Conservation (phyloP, 371 early-diverging fungal species). For the Mucor piriformis region DNA sequence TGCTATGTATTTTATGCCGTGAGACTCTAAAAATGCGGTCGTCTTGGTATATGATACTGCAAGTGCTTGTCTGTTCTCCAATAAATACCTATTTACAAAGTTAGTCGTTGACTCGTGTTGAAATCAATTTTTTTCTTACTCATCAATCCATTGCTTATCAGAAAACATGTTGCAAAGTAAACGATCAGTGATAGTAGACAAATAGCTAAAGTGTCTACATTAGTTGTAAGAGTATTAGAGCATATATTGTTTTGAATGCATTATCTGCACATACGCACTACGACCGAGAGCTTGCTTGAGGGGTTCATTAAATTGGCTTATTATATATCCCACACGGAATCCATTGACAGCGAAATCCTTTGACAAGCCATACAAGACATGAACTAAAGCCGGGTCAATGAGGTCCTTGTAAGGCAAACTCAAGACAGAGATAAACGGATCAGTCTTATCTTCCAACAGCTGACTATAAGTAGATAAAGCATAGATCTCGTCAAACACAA, state of each 20-base stretch:
- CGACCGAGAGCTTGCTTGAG: constrained; percentile 41
- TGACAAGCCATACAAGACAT: constrained; percentile 78
- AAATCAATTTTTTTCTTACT: constrained; percentile 17
- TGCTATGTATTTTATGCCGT: constrained; percentile 55
- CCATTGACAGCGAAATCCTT: constrained; percentile 81
- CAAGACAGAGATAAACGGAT: constrained; percentile 39
- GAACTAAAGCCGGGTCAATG: constrained; percentile 65
- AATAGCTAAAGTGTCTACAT: constrained; percentile 56
- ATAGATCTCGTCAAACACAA: constrained; percentile 85
- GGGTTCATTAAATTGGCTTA: constrained; percentile 65
- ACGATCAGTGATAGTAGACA: constrained; percentile 57
- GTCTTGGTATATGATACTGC: constrained; percentile 50
- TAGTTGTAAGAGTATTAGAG: neutral
- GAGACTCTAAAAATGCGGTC: constrained; percentile 40
- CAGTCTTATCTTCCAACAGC: constrained; percentile 5
- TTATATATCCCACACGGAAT: constrained; percentile 64
- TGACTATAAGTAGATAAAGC: constrained; percentile 68
- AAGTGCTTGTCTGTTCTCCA: constrained; percentile 58
- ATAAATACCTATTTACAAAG: constrained; percentile 45
- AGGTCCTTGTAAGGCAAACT: constrained; percentile 53
- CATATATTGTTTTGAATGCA: neutral
- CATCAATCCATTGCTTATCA: constrained; percentile 61
- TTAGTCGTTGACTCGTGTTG: neutral
- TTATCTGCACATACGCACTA: constrained; percentile 35
- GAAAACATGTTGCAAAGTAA: constrained; percentile 57